Conservation (phyloP, 1,284 basidiomycete genomes). For the Ustilago hordei region DNA sequence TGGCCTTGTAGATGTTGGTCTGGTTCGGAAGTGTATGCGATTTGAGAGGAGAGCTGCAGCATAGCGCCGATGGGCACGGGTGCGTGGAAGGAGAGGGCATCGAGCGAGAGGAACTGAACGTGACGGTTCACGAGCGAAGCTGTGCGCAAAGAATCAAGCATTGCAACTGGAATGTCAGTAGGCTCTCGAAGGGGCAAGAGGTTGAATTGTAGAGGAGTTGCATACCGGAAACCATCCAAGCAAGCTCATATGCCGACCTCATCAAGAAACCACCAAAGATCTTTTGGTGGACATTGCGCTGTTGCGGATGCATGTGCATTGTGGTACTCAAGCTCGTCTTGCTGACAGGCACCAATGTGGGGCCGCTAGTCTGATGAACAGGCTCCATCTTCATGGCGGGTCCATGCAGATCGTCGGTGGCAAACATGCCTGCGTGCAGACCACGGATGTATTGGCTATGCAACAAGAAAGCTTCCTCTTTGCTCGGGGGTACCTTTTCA, state of each 20-base stretch:
- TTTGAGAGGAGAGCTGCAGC: slow-evolving; percentile 58
- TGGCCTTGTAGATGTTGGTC: slow-evolving; percentile 17
- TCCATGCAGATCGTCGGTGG: slow-evolving; percentile 35
- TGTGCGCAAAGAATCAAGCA: neutral
- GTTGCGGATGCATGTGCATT: slow-evolving; percentile 67
- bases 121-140: slow-evolving; percentile 62
- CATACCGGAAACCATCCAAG: slow-evolving; percentile 66
- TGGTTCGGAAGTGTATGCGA: slow-evolving; percentile 53
- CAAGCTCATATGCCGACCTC: slow-evolving; percentile 68
- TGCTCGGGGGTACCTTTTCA: slow-evolving; percentile 67
- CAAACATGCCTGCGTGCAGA: slow-evolving; percentile 47
- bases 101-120: slow-evolving; percentile 69
- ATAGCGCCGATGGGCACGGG: slow-evolving; percentile 65
- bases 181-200: neutral
- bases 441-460: slow-evolving; percentile 65
- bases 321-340: slow-evolving; percentile 56
- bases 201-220: neutral
- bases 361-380: slow-evolving; percentile 22
- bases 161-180: slow-evolving; percentile 9
- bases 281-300: slow-evolving; percentile 58
- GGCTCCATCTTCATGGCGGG: slow-evolving; percentile 19
- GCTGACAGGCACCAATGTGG: slow-evolving; percentile 57
- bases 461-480: slow-evolving; percentile 67
- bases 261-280: slow-evolving; percentile 65
- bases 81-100: slow-evolving; percentile 62